Evolutionary conservation across 192 early-diverging fungal genomes (phyloP).

Genomic region (Paraglomus occultum): DNA sequence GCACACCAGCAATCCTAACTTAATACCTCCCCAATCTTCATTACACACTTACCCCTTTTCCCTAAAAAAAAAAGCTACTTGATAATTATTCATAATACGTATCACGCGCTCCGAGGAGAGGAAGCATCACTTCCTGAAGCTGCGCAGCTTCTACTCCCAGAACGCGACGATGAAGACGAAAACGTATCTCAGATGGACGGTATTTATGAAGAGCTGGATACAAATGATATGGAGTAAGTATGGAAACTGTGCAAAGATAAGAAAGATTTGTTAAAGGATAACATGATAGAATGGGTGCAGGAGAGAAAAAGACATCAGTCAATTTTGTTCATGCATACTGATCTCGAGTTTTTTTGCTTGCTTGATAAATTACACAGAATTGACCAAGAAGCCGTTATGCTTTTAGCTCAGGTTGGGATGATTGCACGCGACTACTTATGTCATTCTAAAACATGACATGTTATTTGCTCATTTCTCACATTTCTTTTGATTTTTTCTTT

Average conservation of each 20-base stretch:
- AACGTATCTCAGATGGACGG: neutral
- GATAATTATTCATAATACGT: neutral
- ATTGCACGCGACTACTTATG: too few species aligned
- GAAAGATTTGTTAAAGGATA: constrained; percentile 6
- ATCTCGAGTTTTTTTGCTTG: too few species aligned
- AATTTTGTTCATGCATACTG: too few species aligned
- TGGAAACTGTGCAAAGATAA: neutral
- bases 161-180: neutral
- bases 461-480: too few species aligned
- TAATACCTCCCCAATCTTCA: neutral
- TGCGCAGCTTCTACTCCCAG: neutral
- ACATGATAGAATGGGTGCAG: neutral
- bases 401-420: constrained; percentile 6
- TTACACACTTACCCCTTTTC: neutral
- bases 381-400: constrained; percentile 1
- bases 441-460: too few species aligned
- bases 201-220: neutral
- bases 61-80: neutral
- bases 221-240: neutral
- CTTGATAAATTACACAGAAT: neutral
- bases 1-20: too few species aligned
- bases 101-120: constrained; percentile 11
- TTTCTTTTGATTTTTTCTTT: too few species aligned
- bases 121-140: neutral
- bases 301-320: too few species aligned